phyloP scores from a whole-genome alignment of 2,329 filamentous ascomycete species.

The Alternaria alternata region DNA sequence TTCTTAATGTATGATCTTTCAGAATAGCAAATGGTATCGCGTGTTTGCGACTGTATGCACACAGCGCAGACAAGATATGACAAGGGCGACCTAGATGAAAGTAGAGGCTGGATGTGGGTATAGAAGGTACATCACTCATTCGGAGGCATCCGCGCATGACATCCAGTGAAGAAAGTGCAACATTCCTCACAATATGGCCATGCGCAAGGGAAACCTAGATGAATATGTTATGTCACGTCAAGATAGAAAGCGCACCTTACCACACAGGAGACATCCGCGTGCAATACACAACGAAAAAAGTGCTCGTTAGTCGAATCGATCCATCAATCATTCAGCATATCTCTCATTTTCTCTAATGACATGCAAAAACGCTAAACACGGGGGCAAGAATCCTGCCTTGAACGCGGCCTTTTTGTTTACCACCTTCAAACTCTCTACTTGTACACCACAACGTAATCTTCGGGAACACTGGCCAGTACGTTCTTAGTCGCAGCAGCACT shows the following conservation, averaged over 20 bases:
- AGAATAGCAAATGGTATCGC: too few relatives aligned
- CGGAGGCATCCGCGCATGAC: background rate
- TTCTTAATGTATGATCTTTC: too few relatives aligned
- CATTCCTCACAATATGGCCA: background rate
- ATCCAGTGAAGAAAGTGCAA: background rate
- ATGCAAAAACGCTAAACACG: background rate
- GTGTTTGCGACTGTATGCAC: background rate
- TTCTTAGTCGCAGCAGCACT: background rate
- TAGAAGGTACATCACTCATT: background rate
- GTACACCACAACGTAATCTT: background rate
- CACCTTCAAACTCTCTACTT: constrained; percentile 4
- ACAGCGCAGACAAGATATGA: too few relatives aligned
- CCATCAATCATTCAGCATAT: background rate
- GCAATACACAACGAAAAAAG: background rate
- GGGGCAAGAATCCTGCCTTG: background rate
- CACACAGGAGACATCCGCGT: background rate
- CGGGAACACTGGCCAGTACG: background rate
- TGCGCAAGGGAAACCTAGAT: too few relatives aligned
- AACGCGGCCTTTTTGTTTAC: background rate
- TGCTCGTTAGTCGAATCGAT: background rate
- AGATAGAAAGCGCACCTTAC: too few relatives aligned
- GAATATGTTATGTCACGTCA: too few relatives aligned
- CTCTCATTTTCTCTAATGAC: background rate
- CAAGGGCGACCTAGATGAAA: background rate
- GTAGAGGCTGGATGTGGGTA: too few relatives aligned